Evolutionary conservation across 306 rosid species (phyloP).

Genomic region (Casuarina cunninghamiana): DNA sequence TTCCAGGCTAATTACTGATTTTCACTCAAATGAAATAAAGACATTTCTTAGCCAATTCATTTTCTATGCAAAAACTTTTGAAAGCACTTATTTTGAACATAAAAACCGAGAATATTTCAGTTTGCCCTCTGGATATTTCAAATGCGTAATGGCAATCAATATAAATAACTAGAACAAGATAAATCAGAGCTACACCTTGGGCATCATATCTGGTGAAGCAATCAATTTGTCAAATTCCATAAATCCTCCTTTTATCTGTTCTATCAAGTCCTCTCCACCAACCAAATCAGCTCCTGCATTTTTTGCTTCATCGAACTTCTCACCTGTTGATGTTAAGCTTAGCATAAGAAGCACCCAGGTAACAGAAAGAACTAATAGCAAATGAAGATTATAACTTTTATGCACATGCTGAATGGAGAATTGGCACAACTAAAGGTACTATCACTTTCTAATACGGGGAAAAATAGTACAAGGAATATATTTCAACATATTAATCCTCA

Average conservation of each 20-base stretch:
- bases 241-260: constrained; percentile 93
- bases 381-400: background rate
- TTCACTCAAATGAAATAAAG: constrained; percentile 14
- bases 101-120: background rate
- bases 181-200: constrained; percentile 68
- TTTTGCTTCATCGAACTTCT: constrained; percentile 93
- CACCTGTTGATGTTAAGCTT: constrained; percentile 54
- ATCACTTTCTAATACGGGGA: background rate
- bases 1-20: background rate
- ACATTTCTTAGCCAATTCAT: background rate
- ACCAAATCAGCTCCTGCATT: constrained; percentile 97
- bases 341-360: constrained; percentile 24
- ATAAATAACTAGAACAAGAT: constrained; percentile 26
- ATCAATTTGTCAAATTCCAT: constrained; percentile 99
- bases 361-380: constrained; percentile 8
- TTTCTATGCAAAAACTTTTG: background rate
- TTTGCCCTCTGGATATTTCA: background rate
- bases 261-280: constrained; percentile 98
- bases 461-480: background rate
- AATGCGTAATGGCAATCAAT: background rate
- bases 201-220: constrained; percentile 99
- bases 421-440: background rate
- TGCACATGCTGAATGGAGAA: background rate
- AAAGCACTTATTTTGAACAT: background rate
- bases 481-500: background rate